A percentile compares a stretch with the other conserved stretches of the same genome.
Conservation (phyloP, 2,329 filamentous ascomycete species). For the Penicillium hesseltinei region DNA sequence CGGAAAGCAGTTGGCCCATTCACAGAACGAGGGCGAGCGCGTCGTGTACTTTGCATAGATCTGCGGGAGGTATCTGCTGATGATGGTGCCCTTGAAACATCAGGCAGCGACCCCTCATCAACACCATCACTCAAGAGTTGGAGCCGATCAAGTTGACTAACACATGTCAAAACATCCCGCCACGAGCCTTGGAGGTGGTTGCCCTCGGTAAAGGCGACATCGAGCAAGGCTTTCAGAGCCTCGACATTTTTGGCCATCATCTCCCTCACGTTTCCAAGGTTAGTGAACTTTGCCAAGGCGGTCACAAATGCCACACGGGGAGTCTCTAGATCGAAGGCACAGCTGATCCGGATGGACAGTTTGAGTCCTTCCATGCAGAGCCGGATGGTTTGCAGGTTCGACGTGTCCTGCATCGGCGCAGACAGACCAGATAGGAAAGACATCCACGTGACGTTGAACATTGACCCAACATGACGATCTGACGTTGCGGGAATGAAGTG, state of each 20-base stretch:
- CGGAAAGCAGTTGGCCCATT: constrained; percentile 58
- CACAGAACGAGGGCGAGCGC: constrained; percentile 47
- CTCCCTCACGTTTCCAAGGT: constrained; percentile 90
- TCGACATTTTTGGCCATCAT: constrained; percentile 97
- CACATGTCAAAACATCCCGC: constrained; percentile 92
- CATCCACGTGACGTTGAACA: constrained; percentile 99
- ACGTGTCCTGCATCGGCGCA: constrained; percentile 86
- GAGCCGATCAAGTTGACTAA: constrained; percentile 91
- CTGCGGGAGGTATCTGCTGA: constrained; percentile 59
- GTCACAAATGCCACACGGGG: constrained; percentile 92
- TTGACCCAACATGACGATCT: constrained; percentile 90
- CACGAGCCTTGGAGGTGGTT: constrained; percentile 86
- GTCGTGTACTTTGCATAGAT: constrained; percentile 59
- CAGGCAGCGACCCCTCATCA: constrained; percentile 86
- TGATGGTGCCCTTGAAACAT: constrained; percentile 79
- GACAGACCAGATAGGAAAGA: constrained; percentile 94
- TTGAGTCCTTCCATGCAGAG: constrained; percentile 95
- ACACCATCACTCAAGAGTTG: constrained; percentile 94
- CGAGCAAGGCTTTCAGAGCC: constrained; percentile 84
- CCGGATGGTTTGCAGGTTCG: constrained; percentile 88
- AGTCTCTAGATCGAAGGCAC: constrained; percentile 89
- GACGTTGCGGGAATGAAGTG: constrained; percentile 90
- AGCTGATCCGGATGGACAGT: constrained; percentile 87
- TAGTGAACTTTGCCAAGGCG: constrained; percentile 87
- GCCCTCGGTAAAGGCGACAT: constrained; percentile 89